Evolutionary conservation across 1,284 basidiomycete species (phyloP).

Genomic region (Moniliella sp.): DNA sequence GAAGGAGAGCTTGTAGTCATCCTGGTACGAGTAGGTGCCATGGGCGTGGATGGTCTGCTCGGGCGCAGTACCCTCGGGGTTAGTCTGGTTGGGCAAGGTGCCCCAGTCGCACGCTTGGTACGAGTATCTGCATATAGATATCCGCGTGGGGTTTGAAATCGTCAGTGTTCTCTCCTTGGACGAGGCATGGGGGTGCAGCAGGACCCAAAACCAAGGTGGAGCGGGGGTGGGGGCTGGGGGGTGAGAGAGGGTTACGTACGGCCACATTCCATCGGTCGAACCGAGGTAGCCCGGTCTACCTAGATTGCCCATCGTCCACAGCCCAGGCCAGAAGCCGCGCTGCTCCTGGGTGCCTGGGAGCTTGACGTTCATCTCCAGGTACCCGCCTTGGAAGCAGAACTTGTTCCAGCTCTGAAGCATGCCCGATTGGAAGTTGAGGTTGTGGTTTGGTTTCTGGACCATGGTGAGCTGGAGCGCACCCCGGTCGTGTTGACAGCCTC

Average conservation of each 20-base stretch:
- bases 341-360: constrained; percentile 4
- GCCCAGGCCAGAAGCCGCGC: constrained; percentile 6
- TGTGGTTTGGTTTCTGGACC: constrained; percentile 13
- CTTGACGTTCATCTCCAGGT: constrained; percentile 7
- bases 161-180: too few relatives aligned
- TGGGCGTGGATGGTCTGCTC: constrained; percentile 2
- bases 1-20: neutral
- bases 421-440: constrained; percentile 26
- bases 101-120: constrained; percentile 6
- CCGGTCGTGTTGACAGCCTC: constrained; percentile 25
- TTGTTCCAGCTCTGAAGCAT: constrained; percentile 34
- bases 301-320: constrained; percentile 7
- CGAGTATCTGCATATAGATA: too few relatives aligned
- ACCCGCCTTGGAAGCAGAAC: constrained; percentile 9
- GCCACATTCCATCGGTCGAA: constrained; percentile 8
- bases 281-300: constrained; percentile 5
- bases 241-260: too few relatives aligned
- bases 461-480: constrained; percentile 16
- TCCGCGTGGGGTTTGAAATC: too few relatives aligned
- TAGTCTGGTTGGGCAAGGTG: constrained; percentile 7
- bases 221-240: too few relatives aligned
- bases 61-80: constrained; percentile 2
- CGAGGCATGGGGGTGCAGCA: too few relatives aligned
- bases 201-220: too few relatives aligned
- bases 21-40: constrained; percentile 3